Evolutionary conservation across 768 basidiomycete genomes (phyloP), one percentile per base, ranked within the genome.

Genomic region (Kondoa malvinella): DNA sequence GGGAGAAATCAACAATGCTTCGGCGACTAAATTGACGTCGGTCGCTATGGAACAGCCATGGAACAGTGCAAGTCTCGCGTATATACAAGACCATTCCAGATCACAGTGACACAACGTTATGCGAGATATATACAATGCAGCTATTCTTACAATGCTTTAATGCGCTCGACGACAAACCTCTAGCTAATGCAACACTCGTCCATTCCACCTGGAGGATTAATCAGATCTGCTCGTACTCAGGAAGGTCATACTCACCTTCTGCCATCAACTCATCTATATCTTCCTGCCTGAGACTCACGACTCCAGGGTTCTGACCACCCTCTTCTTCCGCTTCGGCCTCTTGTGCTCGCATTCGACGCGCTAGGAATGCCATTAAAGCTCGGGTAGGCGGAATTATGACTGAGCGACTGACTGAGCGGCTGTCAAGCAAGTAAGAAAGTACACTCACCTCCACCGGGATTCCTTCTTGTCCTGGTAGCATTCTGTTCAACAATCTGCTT

Each of bases 401-500:
- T n/a, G n/a, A n/a, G n/a, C n/a, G n/a, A n/a, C n/a, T n/a, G n/a
- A n/a, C n/a, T n/a, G n/a, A n/a, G n/a, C n/a, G n/a, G n/a, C n/a
- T n/a, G n/a, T n/a, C n/a, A n/a, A n/a, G n/a, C n/a, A n/a, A 50
- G 40, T 8, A 8, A 50, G 40, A 50, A 60, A 4, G 58, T 14
- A 25, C 50, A 63, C 32, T 63, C 32, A 63, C 61, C 4, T 27
- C 40, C 12, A 21, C 30, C n/a, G 8, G 16, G 26, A 31, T 34
- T 63, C 3, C 61, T 16, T 8, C 29, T 33, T 12, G 17, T 27
- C 12, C 29, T 4, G 3, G 30, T 3, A 15, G 27, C 14, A 50
- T 69, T 69, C 26, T 66, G 34, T 25, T 25, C 32, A 32, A 50
- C 58, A 29, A 69, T 69, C 64, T 66, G 56, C 2, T 59, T 57